Conservation (phyloP, 345 rosid genomes). For the Cardamine occulta region DNA sequence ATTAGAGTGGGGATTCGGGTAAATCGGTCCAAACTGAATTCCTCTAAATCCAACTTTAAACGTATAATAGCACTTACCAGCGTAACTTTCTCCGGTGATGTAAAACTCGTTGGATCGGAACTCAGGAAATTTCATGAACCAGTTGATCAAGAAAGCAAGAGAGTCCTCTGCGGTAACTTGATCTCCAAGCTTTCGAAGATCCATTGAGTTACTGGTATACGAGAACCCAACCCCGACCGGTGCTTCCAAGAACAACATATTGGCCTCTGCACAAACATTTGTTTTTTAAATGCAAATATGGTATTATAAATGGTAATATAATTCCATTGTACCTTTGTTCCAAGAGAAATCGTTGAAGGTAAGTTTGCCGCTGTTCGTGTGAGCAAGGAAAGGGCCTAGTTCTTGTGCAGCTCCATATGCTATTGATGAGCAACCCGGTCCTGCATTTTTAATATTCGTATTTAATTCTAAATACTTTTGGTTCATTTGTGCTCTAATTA, state of each 20-base stretch:
- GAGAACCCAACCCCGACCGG: conserved; percentile 92
- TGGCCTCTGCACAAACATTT: conserved; percentile 56
- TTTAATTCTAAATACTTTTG: neutral
- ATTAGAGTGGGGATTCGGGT: neutral
- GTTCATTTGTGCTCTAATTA: neutral
- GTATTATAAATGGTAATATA: neutral
- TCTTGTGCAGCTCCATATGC: conserved; percentile 81
- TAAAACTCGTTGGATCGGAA: conserved; percentile 68
- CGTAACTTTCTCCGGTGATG: conserved; percentile 83
- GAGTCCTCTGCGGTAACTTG: conserved; percentile 61
- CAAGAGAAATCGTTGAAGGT: conserved; percentile 58
- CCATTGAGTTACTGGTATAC: conserved; percentile 62
- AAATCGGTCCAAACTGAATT: neutral
- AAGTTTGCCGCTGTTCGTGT: conserved; percentile 46
- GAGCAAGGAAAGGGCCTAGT: conserved; percentile 72
- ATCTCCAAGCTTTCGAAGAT: conserved; percentile 58
- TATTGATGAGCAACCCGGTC: conserved; percentile 88
- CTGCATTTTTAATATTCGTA: conserved; percentile 38
- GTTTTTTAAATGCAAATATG: neutral
- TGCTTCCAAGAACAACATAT: conserved; percentile 75
- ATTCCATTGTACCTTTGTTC: conserved; percentile 58
- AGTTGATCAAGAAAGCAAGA: conserved; percentile 57
- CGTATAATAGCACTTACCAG: conserved; percentile 51
- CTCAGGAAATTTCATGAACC: conserved; percentile 73
- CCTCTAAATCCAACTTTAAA: neutral